Evolutionary conservation across 129 eudicot genomes (phyloP).

Genomic region (Chrysanthemum lavandulifolium): DNA sequence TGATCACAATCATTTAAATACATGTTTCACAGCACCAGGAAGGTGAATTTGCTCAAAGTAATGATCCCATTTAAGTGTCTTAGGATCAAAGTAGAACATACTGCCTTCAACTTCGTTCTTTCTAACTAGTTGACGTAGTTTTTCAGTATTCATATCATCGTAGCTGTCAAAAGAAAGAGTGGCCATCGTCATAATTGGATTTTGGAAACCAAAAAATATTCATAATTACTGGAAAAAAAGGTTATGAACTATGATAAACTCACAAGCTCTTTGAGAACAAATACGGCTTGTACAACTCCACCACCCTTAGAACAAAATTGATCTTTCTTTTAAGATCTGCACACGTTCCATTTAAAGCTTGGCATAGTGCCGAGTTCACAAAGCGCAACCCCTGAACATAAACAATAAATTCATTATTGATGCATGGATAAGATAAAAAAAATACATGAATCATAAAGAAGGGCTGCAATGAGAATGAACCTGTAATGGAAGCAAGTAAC

Average conservation of each 20-base stretch:
- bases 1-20: conserved; percentile 51
- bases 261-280: conserved; percentile 57
- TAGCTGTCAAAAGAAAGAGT: conserved; percentile 38
- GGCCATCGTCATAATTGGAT: no score
- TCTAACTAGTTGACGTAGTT: conserved; percentile 50
- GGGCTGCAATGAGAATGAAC: conserved; percentile 18
- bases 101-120: conserved; percentile 43
- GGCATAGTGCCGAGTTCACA: conserved; percentile 34
- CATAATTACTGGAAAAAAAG: no score
- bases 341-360: conserved; percentile 25
- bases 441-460: not conserved
- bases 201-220: not conserved
- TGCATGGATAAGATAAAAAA: not conserved
- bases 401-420: not conserved
- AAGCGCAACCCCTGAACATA: conserved; percentile 28
- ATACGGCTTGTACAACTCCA: conserved; percentile 59
- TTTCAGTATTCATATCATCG: conserved; percentile 83
- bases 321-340: conserved; percentile 33
- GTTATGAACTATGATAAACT: conserved; percentile 13
- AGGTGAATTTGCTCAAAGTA: conserved; percentile 64
- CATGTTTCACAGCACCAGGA: conserved; percentile 76
- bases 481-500: conserved; percentile 46
- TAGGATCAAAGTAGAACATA: conserved; percentile 75
- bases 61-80: conserved; percentile 62
- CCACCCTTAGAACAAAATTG: conserved; percentile 30